Conservation (phyloP, 1,284 basidiomycete genomes). For the Melampsora occidentalis region DNA sequence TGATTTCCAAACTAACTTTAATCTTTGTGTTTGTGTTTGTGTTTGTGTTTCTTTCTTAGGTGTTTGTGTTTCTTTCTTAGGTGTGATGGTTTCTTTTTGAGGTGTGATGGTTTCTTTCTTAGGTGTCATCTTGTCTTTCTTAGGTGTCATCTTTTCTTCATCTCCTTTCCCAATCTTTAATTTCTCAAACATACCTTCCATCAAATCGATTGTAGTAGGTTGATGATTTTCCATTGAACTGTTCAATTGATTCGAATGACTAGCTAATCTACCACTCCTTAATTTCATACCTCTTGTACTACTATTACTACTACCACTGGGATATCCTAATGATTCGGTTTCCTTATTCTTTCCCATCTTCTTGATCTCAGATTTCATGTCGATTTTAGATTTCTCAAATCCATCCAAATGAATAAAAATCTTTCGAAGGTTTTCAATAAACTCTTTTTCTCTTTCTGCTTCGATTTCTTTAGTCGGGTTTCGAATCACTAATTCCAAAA, state of each 20-base stretch:
- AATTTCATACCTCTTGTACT: background rate
- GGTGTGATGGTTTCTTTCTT: background rate
- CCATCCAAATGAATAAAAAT: background rate
- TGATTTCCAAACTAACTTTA: background rate
- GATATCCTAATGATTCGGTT: background rate
- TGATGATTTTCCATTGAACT: background rate
- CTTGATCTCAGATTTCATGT: background rate
- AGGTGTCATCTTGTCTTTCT: background rate
- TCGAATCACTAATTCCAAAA: background rate
- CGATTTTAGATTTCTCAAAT: background rate
- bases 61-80: conserved; percentile 8
- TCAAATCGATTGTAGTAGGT: background rate
- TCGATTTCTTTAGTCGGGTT: background rate
- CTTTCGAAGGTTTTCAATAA: background rate
- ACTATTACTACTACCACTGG: too few relatives aligned
- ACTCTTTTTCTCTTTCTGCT: background rate
- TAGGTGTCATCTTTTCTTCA: background rate
- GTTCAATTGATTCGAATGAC: background rate
- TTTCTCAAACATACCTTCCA: conserved; percentile 2
- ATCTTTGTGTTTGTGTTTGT: conserved; percentile 2
- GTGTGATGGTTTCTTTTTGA: background rate
- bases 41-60: background rate
- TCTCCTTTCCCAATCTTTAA: background rate
- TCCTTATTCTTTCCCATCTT: background rate
- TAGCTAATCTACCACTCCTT: background rate